Conservation (phyloP, 179 eudicot genomes). For the Corrigiola litoralis region DNA sequence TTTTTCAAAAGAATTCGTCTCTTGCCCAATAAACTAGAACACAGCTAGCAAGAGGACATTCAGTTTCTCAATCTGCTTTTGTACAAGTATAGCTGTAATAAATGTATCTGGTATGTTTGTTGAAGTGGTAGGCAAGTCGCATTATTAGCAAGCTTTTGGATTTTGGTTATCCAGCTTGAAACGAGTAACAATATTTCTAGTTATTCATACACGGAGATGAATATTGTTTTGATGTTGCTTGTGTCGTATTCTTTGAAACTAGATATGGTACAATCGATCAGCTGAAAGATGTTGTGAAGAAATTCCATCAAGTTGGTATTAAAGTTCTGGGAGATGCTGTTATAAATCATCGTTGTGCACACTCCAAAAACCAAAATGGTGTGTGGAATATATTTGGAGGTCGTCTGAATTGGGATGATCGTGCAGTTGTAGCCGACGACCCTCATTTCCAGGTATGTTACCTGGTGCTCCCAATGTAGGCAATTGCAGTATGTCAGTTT, state of each 20-base stretch:
- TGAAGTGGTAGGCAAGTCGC: background rate
- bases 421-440: slow-evolving; percentile 95
- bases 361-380: slow-evolving; percentile 70
- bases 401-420: slow-evolving; percentile 96
- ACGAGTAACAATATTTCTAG: background rate
- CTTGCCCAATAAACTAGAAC: too few relatives aligned
- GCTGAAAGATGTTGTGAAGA: slow-evolving; percentile 64
- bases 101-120: background rate
- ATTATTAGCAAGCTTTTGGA: background rate
- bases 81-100: too few relatives aligned
- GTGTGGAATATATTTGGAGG: slow-evolving; percentile 98
- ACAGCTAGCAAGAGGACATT: too few relatives aligned
- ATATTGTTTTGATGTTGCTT: slow-evolving; percentile 2
- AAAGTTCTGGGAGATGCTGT: slow-evolving; percentile 95
- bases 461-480: background rate
- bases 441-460: slow-evolving; percentile 90
- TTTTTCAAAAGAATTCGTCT: too few relatives aligned
- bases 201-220: background rate
- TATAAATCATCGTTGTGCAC: slow-evolving; percentile 94
- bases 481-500: background rate
- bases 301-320: slow-evolving; percentile 68
- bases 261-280: slow-evolving; percentile 89
- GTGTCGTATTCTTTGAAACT: slow-evolving; percentile 18
- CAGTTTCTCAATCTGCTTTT: too few relatives aligned
- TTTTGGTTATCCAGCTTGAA: background rate